phyloP scores from a whole-genome alignment of 179 eudicot species.

The Vitellaria paradoxa region DNA sequence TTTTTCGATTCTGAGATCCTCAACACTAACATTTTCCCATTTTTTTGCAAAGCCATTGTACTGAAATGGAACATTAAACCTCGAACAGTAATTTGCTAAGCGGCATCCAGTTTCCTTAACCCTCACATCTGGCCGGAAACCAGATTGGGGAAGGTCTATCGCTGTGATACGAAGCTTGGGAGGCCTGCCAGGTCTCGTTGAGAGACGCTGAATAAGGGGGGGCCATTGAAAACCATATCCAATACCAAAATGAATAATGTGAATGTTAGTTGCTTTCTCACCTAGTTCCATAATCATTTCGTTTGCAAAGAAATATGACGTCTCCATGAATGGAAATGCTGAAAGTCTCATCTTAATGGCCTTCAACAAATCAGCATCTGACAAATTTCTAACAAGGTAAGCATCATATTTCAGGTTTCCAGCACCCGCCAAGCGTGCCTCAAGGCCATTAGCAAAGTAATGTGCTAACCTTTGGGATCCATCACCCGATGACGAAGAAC shows the following conservation, averaged over 20 bases:
- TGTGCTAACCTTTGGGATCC: constrained; percentile 56
- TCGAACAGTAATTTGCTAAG: too few species aligned
- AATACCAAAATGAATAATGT: too few species aligned
- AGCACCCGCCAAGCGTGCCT: constrained; percentile 29
- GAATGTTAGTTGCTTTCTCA: neutral
- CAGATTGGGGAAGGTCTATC: neutral
- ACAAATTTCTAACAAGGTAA: constrained; percentile 30
- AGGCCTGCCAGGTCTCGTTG: neutral
- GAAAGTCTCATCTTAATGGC: constrained; percentile 51
- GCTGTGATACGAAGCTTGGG: neutral
- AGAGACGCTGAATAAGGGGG: neutral
- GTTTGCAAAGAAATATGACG: constrained; percentile 37
- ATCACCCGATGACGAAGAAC: constrained; percentile 56
- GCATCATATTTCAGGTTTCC: constrained; percentile 39
- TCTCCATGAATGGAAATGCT: constrained; percentile 52
- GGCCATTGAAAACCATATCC: neutral
- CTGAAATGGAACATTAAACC: constrained; percentile 22
- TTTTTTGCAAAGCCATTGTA: constrained; percentile 36
- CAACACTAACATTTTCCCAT: constrained; percentile 31
- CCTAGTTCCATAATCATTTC: constrained; percentile 28
- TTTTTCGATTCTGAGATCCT: constrained; percentile 29
- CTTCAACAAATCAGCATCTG: constrained; percentile 48
- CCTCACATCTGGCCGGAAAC: neutral
- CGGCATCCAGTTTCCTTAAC: neutral
- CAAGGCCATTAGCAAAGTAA: constrained; percentile 45